These are phyloP conservation scores for Fusarium sp. DNA, from an alignment of 2,329 filamentous ascomycete genomes.

Conservation along the genomic window DNA sequence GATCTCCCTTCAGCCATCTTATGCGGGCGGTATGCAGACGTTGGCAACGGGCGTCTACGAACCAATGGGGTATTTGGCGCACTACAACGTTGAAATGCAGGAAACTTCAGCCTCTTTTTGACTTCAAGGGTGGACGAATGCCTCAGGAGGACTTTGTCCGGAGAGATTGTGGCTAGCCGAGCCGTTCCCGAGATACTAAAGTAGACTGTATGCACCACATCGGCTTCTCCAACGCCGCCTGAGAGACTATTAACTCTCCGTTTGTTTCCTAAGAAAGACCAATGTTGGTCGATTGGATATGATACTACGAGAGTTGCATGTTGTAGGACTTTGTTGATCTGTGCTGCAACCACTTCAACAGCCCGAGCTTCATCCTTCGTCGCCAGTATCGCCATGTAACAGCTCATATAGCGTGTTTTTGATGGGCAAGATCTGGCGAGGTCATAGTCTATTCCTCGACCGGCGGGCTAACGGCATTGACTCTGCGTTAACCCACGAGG, in stretches of 20 bases:
- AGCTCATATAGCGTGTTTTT: constrained; percentile 25
- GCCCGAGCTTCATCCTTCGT: constrained; percentile 65
- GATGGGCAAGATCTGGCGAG: constrained; percentile 45
- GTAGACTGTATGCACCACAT: constrained; percentile 65
- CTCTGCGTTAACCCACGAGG: constrained; percentile 56
- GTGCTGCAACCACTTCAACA: constrained; percentile 63
- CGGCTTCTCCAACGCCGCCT: constrained; percentile 54
- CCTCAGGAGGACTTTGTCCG: constrained; percentile 69
- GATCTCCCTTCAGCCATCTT: constrained; percentile 73
- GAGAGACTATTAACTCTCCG: neutral
- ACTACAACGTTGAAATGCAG: constrained; percentile 73
- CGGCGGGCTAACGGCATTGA: constrained; percentile 33
- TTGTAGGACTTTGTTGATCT: constrained; percentile 52
- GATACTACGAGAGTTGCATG: constrained; percentile 51
- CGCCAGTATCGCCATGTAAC: constrained; percentile 63
- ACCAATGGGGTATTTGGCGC: constrained; percentile 70
- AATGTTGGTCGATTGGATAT: neutral
- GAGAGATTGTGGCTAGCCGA: constrained; percentile 64
- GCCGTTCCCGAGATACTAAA: constrained; percentile 57
- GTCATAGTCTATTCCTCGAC: constrained; percentile 44
- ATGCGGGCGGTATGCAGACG: constrained; percentile 61
- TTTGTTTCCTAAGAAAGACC: neutral
- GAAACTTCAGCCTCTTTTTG: constrained; percentile 54
- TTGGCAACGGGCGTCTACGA: constrained; percentile 67
- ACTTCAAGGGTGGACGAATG: constrained; percentile 65